A percentile compares a stretch with the other conserved stretches of the same genome.
phyloP scores from a whole-genome alignment of 768 basidiomycete species.

The Candolleomyces aberdarensis region DNA sequence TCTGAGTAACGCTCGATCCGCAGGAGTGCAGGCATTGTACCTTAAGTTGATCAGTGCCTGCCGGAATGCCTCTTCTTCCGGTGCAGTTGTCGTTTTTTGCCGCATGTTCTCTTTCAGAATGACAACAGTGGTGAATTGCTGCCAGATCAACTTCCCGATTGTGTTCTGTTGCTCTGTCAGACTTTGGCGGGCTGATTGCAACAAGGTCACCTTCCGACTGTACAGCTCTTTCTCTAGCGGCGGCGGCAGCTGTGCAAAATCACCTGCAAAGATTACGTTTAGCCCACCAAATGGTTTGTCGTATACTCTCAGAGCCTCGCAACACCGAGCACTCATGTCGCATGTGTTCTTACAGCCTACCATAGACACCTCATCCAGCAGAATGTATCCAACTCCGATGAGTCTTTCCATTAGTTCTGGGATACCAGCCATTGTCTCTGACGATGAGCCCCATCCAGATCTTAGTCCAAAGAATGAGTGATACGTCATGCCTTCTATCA shows the following conservation, averaged over 20 bases:
- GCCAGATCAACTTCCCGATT: background rate
- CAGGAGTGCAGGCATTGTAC: no score
- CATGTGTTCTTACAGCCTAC: conserved; percentile 7
- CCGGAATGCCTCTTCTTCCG: no score
- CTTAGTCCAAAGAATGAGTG: conserved; percentile 18
- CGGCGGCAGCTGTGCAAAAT: conserved; percentile 6
- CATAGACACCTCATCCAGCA: conserved; percentile 18
- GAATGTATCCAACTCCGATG: conserved; percentile 10
- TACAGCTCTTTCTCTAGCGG: background rate
- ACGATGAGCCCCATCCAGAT: no score
- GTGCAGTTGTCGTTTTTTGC: no score
- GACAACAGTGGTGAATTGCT: background rate
- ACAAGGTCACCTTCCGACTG: no score
- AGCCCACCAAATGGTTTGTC: conserved; percentile 10
- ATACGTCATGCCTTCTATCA: conserved; percentile 17
- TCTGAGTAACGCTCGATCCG: no score
- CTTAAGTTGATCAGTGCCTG: no score
- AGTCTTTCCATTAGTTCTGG: no score
- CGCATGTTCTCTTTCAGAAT: conserved; percentile 1
- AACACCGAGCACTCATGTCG: conserved; percentile 5
- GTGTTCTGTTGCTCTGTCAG: background rate
- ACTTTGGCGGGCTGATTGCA: no score
- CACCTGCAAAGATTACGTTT: conserved; percentile 1
- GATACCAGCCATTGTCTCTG: no score
- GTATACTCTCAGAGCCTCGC: background rate